Evolutionary conservation across 2,329 filamentous ascomycete genomes (phyloP).

Genomic region (Neonectria ditissima): DNA sequence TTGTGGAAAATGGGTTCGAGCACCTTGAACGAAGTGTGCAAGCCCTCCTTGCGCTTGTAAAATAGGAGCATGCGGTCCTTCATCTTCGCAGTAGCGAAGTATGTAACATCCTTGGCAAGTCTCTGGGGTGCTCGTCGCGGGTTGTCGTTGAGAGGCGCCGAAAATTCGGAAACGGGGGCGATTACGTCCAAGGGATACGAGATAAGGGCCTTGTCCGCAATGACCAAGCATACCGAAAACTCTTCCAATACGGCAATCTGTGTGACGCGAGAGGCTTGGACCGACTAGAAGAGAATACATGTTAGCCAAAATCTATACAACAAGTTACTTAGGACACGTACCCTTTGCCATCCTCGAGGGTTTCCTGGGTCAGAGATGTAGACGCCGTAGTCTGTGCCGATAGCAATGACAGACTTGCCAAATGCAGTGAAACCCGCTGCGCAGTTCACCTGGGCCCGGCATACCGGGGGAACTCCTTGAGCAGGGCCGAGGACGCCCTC

Average conservation of each 20-base stretch:
- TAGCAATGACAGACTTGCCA: constrained; percentile 88
- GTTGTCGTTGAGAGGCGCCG: constrained; percentile 75
- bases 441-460: constrained; percentile 89
- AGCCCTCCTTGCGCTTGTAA: constrained; percentile 94
- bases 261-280: constrained; percentile 81
- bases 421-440: constrained; percentile 89
- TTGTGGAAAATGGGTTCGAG: constrained; percentile 96
- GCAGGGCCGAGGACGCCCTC: constrained; percentile 80
- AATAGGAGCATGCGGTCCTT: constrained; percentile 95
- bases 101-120: constrained; percentile 91
- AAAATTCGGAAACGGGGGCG: constrained; percentile 70
- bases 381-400: constrained; percentile 95
- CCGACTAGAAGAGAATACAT: constrained; percentile 66
- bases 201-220: constrained; percentile 90
- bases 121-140: constrained; percentile 90
- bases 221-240: constrained; percentile 91
- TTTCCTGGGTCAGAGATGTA: constrained; percentile 90
- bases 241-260: constrained; percentile 96
- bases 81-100: constrained; percentile 96
- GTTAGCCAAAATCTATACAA: constrained; percentile 33
- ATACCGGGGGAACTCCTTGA: constrained; percentile 80
- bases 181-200: constrained; percentile 94
- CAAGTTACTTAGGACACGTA: constrained; percentile 56
- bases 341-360: constrained; percentile 89
- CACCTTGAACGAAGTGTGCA: constrained; percentile 96